Evolutionary conservation across 2,329 filamentous ascomycete genomes (phyloP).

Genomic region (Phaeophleospora eucalypticola): DNA sequence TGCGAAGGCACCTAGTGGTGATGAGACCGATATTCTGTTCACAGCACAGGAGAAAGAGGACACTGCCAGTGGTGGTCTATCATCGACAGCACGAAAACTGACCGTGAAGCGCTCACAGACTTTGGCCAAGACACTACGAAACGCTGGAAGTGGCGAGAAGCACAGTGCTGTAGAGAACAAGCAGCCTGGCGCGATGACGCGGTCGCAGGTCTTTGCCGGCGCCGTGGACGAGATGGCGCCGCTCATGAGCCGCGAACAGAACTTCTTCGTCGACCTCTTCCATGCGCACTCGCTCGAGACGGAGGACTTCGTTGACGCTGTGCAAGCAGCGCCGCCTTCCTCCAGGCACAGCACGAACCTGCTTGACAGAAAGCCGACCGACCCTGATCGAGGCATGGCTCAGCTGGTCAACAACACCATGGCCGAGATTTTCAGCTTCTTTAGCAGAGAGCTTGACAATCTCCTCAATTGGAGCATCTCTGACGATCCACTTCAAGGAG

Average conservation of each 20-base stretch:
- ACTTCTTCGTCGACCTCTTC: conserved; percentile 96
- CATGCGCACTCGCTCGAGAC: conserved; percentile 82
- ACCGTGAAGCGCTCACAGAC: conserved; percentile 94
- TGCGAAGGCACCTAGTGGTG: conserved; percentile 28
- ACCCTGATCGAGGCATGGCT: conserved; percentile 84
- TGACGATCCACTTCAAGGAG: conserved; percentile 83
- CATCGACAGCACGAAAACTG: conserved; percentile 76
- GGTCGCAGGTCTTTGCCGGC: conserved; percentile 76
- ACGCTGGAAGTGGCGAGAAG: conserved; percentile 60
- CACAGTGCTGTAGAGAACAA: conserved; percentile 55
- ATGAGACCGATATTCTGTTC: conserved; percentile 62
- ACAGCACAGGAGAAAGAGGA: conserved; percentile 85
- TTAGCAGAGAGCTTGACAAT: conserved; percentile 71
- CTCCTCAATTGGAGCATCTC: conserved; percentile 80
- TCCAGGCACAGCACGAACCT: conserved; percentile 70
- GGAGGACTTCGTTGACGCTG: conserved; percentile 76
- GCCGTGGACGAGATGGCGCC: conserved; percentile 78
- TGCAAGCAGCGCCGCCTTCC: conserved; percentile 62
- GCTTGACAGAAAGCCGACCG: conserved; percentile 70
- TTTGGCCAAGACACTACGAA: conserved; percentile 67
- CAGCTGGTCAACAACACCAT: conserved; percentile 79
- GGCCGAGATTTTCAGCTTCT: conserved; percentile 81
- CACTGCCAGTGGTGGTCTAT: conserved; percentile 51
- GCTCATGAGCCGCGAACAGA: conserved; percentile 87
- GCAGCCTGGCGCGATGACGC: conserved; percentile 43